Percentiles rank a stretch among this genome's conserved stretches.
Conservation (phyloP, 1,139 yeast species). For the Yamadazyma aaseri region DNA sequence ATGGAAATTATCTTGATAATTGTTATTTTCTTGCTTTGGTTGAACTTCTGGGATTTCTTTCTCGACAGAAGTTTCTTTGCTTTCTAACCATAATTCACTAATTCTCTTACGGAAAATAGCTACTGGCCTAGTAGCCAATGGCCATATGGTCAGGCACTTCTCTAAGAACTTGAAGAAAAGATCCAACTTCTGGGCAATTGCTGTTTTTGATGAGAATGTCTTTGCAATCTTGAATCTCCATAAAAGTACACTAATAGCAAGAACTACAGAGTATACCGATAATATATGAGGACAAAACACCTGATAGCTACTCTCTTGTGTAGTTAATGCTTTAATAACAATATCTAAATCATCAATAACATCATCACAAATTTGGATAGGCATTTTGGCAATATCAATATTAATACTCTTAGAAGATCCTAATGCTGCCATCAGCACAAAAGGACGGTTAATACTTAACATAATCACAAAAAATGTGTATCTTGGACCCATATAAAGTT, state of each 20-base stretch:
- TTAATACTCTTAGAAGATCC: constrained; percentile 9
- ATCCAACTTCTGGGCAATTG: constrained; percentile 4
- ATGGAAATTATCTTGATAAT: neutral
- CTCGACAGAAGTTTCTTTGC: neutral
- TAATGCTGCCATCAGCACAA: constrained; percentile 13
- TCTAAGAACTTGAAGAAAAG: constrained; percentile 10
- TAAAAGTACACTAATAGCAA: constrained; percentile 13
- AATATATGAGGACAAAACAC: constrained; percentile 12
- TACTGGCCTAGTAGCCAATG: constrained; percentile 10
- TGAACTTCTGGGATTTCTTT: neutral
- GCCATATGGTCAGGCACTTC: constrained; percentile 10
- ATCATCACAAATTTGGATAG: constrained; percentile 13
- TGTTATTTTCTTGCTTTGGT: neutral
- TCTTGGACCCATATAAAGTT: constrained; percentile 13
- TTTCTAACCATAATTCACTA: constrained; percentile 3
- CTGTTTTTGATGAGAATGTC: constrained; percentile 1
- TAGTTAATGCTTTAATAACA: constrained; percentile 9
- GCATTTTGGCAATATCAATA: constrained; percentile 6
- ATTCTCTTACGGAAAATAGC: constrained; percentile 8
- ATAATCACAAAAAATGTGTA: constrained; percentile 14
- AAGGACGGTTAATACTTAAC: constrained; percentile 14
- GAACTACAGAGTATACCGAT: constrained; percentile 11
- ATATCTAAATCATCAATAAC: constrained; percentile 14
- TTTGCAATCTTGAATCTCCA: constrained; percentile 11
- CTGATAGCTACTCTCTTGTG: constrained; percentile 4